These are phyloP conservation scores for Salix caprea DNA, from an alignment of 345 rosid species.

Conservation along the genomic window DNA sequence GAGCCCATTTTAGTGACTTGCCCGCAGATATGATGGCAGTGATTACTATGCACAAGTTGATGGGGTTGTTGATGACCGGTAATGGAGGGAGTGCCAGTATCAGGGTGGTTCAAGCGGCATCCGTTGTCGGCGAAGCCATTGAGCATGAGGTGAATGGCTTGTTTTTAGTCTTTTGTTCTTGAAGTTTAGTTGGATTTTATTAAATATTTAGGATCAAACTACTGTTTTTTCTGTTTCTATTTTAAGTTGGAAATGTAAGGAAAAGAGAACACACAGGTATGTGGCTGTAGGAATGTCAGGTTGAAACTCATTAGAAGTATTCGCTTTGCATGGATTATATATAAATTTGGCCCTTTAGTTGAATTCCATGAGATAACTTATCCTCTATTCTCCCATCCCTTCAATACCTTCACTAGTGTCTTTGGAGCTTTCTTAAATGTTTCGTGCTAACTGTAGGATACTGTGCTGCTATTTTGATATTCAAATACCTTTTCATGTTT, in stretches of 20 bases:
- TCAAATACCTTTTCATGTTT: neutral
- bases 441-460: neutral
- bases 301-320: neutral
- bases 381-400: neutral
- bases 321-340: neutral
- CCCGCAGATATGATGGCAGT: conserved; percentile 91
- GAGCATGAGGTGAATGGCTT: conserved; percentile 73
- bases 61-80: conserved; percentile 73
- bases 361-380: neutral
- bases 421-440: neutral
- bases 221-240: neutral
- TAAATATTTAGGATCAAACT: neutral
- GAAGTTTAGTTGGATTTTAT: neutral
- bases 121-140: conserved; percentile 83
- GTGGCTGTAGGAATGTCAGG: neutral
- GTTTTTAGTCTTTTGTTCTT: neutral
- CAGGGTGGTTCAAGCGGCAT: conserved; percentile 71
- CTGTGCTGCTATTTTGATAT: neutral
- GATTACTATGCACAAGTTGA: conserved; percentile 87
- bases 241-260: neutral
- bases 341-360: neutral
- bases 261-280: neutral
- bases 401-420: neutral
- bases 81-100: conserved; percentile 56
- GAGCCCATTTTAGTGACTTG: conserved; percentile 48